Conservation (phyloP, 257 asterid genomes). For the Osmanthus fragrans region DNA sequence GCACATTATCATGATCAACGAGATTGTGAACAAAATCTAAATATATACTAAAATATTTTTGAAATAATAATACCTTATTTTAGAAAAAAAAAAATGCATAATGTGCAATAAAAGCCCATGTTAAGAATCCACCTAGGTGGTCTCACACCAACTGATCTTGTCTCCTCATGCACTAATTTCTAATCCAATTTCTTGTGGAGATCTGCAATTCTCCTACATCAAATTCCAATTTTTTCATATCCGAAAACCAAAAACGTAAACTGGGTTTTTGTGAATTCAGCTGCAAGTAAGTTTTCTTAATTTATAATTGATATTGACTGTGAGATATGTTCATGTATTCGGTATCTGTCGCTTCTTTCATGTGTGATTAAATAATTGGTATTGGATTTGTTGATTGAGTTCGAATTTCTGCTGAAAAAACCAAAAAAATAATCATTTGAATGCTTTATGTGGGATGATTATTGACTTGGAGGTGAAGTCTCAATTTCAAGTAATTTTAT, state of each 20-base stretch:
- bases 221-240: not conserved
- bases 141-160: slow-evolving; percentile 43
- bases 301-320: slow-evolving; percentile 21
- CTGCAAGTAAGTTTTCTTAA: slow-evolving; percentile 28
- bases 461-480: slow-evolving; percentile 6
- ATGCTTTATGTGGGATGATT: not conserved
- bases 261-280: slow-evolving; percentile 18
- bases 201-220: slow-evolving; percentile 37
- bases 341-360: not conserved
- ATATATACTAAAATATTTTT: too few relatives aligned
- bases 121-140: slow-evolving; percentile 47
- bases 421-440: slow-evolving; percentile 3
- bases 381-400: slow-evolving; percentile 2
- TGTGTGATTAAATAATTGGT: not conserved
- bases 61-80: too few relatives aligned
- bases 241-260: not conserved
- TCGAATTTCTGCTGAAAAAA: not conserved
- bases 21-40: too few relatives aligned
- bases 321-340: slow-evolving; percentile 7
- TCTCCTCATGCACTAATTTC: slow-evolving; percentile 15
- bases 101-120: too few relatives aligned
- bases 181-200: slow-evolving; percentile 28
- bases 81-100: too few relatives aligned
- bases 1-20: too few relatives aligned
- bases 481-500: not conserved